phyloP scores from a whole-genome alignment of 2,329 filamentous ascomycete species.

The Triangularia setosa region DNA sequence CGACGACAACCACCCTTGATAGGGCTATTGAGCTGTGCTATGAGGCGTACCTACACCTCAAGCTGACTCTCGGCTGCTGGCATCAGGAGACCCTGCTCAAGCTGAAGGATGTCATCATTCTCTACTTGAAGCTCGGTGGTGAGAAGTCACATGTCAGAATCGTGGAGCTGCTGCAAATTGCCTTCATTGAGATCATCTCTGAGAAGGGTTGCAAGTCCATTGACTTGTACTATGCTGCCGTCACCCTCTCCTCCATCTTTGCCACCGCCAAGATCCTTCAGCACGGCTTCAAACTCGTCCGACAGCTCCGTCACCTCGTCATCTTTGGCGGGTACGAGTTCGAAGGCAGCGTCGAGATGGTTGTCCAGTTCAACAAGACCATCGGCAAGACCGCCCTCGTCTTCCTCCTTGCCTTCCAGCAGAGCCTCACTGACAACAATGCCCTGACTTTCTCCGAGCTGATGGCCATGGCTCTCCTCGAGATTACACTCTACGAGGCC shows the following conservation, averaged over 20 bases:
- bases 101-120: conserved; percentile 39
- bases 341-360: conserved; percentile 29
- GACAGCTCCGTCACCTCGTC: conserved; percentile 47
- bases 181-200: conserved; percentile 39
- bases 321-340: conserved; percentile 41
- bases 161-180: conserved; percentile 36
- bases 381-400: conserved; percentile 38
- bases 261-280: conserved; percentile 37
- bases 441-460: conserved; percentile 40
- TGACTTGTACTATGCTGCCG: conserved; percentile 46
- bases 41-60: conserved; percentile 41
- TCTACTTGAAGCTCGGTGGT: conserved; percentile 38
- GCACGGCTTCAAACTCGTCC: conserved; percentile 41
- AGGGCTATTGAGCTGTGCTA: conserved; percentile 37
- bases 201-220: conserved; percentile 35
- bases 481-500: conserved; percentile 38
- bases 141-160: conserved; percentile 38
- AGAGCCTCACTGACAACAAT: conserved; percentile 34
- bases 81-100: conserved; percentile 42
- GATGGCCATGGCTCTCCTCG: conserved; percentile 36
- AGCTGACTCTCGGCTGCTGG: conserved; percentile 42
- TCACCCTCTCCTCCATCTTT: conserved; percentile 44
- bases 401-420: conserved; percentile 44
- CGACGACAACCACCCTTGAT: conserved; percentile 34
- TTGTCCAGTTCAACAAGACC: conserved; percentile 36